Conservation (phyloP, 805 yeast genomes). For the Gaillardinia entomophila region DNA sequence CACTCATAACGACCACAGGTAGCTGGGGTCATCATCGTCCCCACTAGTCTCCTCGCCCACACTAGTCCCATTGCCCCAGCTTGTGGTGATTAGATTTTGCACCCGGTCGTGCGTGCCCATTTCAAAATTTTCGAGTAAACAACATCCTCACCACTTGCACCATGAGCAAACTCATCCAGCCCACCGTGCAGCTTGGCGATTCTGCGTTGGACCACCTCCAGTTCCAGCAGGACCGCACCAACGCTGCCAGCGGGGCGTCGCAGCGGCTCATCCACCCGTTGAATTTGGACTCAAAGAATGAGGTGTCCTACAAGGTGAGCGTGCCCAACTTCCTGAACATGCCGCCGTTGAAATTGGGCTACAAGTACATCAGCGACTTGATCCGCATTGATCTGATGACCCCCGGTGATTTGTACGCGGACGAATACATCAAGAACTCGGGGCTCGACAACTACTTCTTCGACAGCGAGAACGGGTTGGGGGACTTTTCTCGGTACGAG, state of each 20-base stretch:
- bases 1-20: too few relatives aligned
- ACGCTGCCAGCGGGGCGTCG: slow-evolving; percentile 17
- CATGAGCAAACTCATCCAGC: slow-evolving; percentile 19
- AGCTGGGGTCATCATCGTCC: too few relatives aligned
- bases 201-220: slow-evolving; percentile 16
- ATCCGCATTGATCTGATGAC: slow-evolving; percentile 53
- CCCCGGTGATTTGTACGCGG: slow-evolving; percentile 50
- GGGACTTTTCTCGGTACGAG: slow-evolving; percentile 69
- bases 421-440: slow-evolving; percentile 36
- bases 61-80: too few relatives aligned
- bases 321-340: slow-evolving; percentile 47
- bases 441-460: slow-evolving; percentile 62
- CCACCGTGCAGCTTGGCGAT: slow-evolving; percentile 24
- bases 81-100: too few relatives aligned
- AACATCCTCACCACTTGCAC: neutral
- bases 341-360: slow-evolving; percentile 53
- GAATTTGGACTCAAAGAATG: slow-evolving; percentile 29
- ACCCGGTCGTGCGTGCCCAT: neutral
- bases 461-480: slow-evolving; percentile 38
- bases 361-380: slow-evolving; percentile 55
- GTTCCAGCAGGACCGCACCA: slow-evolving; percentile 11
- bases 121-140: neutral
- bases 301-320: slow-evolving; percentile 37
- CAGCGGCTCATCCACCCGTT: slow-evolving; percentile 30
- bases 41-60: too few relatives aligned